Conservation (phyloP, 306 rosid species). For the Datisca glomerata region DNA sequence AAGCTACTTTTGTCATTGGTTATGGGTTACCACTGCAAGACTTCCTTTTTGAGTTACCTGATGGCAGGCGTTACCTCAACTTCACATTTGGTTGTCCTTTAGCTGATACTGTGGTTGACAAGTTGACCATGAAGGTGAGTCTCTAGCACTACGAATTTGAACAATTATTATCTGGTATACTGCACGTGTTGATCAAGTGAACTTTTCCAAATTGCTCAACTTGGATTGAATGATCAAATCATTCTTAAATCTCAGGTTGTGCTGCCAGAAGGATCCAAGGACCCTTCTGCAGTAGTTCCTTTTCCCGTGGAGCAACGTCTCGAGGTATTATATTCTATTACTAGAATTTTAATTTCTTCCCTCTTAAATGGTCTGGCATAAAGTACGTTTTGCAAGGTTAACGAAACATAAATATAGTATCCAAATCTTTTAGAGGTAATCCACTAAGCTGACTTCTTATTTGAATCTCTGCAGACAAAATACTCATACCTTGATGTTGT, state of each 20-base stretch:
- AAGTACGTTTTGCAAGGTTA: no score
- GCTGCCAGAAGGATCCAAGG: slow-evolving; percentile 89
- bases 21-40: slow-evolving; percentile 90
- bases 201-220: slow-evolving; percentile 6
- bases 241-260: slow-evolving; percentile 49
- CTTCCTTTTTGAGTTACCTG: slow-evolving; percentile 84
- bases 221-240: slow-evolving; percentile 8
- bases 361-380: no score
- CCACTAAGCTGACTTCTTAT: slow-evolving; percentile 13
- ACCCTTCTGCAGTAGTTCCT: slow-evolving; percentile 62
- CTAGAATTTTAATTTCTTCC: not conserved
- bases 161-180: slow-evolving; percentile 8
- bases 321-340: slow-evolving; percentile 50
- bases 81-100: slow-evolving; percentile 95
- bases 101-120: slow-evolving; percentile 65
- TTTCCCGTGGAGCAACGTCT: slow-evolving; percentile 66
- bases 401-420: no score
- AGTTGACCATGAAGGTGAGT: slow-evolving; percentile 69
- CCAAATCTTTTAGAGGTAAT: no score
- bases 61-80: slow-evolving; percentile 88
- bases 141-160: slow-evolving; percentile 8
- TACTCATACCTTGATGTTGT: slow-evolving; percentile 85
- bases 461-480: slow-evolving; percentile 52
- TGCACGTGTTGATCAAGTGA: slow-evolving; percentile 7
- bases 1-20: slow-evolving; percentile 78